These are phyloP conservation scores for Eremochloa ophiuroides DNA, from an alignment of 176 grass and related monocot genomes.

Conservation along the genomic window DNA sequence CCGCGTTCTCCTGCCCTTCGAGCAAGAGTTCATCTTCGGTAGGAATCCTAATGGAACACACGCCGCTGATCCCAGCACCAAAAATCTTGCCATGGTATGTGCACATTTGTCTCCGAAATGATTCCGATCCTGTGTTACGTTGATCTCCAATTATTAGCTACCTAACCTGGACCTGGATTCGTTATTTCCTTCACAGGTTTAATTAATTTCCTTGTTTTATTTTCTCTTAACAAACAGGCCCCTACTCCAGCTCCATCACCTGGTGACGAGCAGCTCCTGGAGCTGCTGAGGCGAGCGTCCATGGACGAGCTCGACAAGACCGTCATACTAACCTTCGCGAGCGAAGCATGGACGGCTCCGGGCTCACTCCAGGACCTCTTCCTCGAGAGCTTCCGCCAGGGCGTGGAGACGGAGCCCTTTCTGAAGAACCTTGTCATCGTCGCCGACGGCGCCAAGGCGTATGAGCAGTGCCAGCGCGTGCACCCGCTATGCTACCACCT, in stretches of 20 bases:
- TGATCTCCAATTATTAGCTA: not conserved
- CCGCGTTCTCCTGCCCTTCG: not conserved
- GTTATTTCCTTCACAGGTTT: not conserved
- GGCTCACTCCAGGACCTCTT: conserved; percentile 43
- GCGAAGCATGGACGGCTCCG: conserved; percentile 26
- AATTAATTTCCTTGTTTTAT: not conserved
- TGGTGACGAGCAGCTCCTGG: not conserved
- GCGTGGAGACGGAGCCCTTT: conserved; percentile 23
- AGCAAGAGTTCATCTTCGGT: not conserved
- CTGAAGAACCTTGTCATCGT: conserved; percentile 45
- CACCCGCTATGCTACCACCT: conserved; percentile 42
- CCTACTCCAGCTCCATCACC: not conserved
- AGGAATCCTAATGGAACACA: not conserved
- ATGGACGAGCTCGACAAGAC: conserved; percentile 36
- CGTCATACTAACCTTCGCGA: conserved; percentile 34
- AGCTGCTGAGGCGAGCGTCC: conserved; percentile 28
- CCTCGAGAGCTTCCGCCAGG: conserved; percentile 42
- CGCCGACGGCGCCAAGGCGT: conserved; percentile 34
- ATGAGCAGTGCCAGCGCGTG: conserved; percentile 24
- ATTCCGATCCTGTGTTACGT: not conserved
- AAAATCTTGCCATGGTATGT: not conserved
- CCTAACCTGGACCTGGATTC: too few species aligned
- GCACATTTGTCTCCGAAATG: not conserved
- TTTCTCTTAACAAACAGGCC: not conserved
- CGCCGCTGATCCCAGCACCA: not conserved